A percentile compares a stretch with the other conserved stretches of the same genome.
phyloP scores from a whole-genome alignment of 2,329 filamentous ascomycete species.

The Diaporthe sp. region DNA sequence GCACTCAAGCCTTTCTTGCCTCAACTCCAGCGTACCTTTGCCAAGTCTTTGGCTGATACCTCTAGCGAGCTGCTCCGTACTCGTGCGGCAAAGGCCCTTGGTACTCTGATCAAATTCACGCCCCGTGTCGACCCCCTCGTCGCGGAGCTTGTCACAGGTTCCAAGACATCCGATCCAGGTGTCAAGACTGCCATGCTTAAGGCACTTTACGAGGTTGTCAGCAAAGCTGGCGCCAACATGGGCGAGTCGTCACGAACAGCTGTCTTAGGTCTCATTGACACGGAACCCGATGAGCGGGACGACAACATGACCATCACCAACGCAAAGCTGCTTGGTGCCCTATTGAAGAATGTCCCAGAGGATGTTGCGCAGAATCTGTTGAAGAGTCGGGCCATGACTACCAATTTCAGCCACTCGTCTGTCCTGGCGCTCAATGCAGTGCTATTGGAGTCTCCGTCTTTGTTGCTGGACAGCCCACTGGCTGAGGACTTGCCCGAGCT shows the following conservation, averaged over 20 bases:
- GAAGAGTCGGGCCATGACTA: conserved; percentile 83
- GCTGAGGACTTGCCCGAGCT: conserved; percentile 81
- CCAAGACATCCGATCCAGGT: conserved; percentile 87
- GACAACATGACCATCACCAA: conserved; percentile 88
- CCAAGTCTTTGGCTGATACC: conserved; percentile 93
- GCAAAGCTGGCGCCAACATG: conserved; percentile 96
- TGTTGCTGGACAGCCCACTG: conserved; percentile 75
- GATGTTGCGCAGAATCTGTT: conserved; percentile 73
- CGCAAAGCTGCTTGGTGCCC: conserved; percentile 87
- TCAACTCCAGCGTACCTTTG: conserved; percentile 96
- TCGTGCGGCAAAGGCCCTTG: conserved; percentile 92
- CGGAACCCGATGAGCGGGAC: conserved; percentile 81
- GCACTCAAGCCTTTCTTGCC: conserved; percentile 97
- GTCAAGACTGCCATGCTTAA: conserved; percentile 97
- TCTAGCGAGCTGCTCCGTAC: conserved; percentile 90
- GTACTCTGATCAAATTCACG: conserved; percentile 95
- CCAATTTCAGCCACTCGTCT: conserved; percentile 82
- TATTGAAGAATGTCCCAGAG: conserved; percentile 86
- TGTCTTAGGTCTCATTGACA: conserved; percentile 91
- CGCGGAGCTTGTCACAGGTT: conserved; percentile 91
- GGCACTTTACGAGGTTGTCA: conserved; percentile 94
- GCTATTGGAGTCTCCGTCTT: conserved; percentile 81
- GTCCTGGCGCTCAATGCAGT: conserved; percentile 91
- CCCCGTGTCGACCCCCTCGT: conserved; percentile 96
- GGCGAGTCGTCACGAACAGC: conserved; percentile 87